Conservation (phyloP, 225 moss, liverwort and hornwort species). For the Polytrichum formosum region DNA sequence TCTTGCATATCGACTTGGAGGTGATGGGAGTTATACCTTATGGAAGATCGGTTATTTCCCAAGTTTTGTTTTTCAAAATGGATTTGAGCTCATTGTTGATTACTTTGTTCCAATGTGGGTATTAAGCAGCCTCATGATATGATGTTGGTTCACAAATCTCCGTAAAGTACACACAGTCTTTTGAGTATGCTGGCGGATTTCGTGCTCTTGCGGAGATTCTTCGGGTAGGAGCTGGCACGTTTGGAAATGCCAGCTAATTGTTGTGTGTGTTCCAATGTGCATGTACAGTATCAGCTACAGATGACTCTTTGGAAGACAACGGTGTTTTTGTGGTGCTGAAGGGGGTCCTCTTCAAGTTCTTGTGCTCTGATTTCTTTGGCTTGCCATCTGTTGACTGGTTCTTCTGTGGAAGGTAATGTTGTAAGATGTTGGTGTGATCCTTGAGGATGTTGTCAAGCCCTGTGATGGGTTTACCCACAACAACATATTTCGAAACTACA, state of each 20-base stretch:
- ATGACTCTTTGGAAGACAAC: too few species aligned
- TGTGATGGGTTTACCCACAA: background rate
- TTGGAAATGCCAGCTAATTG: too few species aligned
- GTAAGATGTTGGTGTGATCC: background rate
- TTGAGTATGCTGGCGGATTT: background rate
- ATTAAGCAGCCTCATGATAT: background rate
- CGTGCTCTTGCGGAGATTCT: background rate
- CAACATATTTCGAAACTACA: background rate
- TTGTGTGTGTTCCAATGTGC: too few species aligned
- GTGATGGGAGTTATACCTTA: background rate
- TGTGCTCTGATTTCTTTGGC: too few species aligned
- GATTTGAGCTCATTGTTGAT: background rate
- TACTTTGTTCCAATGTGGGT: background rate
- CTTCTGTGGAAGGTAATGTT: background rate
- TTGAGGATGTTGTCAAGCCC: background rate
- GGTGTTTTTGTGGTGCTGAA: too few species aligned
- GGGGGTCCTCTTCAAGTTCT: background rate
- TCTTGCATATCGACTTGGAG: background rate
- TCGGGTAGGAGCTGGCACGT: too few species aligned
- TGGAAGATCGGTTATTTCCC: background rate
- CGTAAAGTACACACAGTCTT: background rate
- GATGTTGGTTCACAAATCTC: background rate
- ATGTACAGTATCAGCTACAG: too few species aligned
- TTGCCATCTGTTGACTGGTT: too few species aligned
- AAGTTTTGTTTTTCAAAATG: background rate